phyloP scores from a whole-genome alignment of 495 filamentous ascomycete genomes.

The Penicillium longicatenatum region DNA sequence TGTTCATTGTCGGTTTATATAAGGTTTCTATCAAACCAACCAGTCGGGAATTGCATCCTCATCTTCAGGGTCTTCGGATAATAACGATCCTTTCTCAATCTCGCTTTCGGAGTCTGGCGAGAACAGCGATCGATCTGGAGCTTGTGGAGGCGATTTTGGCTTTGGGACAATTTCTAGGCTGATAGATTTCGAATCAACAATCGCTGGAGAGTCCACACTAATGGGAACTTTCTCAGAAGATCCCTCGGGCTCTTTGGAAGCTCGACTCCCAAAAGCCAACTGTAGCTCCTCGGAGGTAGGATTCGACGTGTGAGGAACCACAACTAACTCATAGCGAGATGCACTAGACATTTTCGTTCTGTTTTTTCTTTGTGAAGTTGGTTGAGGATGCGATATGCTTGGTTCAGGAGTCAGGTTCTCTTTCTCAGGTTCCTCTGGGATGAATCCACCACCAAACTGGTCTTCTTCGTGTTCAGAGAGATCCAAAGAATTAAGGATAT shows the following conservation, averaged over 20 bases:
- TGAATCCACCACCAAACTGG: constrained; percentile 24
- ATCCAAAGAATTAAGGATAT: background rate
- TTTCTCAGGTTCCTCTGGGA: constrained; percentile 22
- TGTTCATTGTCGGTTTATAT: background rate
- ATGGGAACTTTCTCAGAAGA: constrained; percentile 29
- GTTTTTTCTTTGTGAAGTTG: background rate
- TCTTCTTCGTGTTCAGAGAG: constrained; percentile 1
- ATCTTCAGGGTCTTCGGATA: constrained; percentile 68
- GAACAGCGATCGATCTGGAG: constrained; percentile 5
- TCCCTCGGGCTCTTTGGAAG: constrained; percentile 8
- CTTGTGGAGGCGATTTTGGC: constrained; percentile 20
- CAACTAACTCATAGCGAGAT: constrained; percentile 37
- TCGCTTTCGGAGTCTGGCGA: constrained; percentile 33
- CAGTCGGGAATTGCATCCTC: constrained; percentile 70
- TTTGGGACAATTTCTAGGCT: constrained; percentile 31
- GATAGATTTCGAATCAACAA: constrained; percentile 24
- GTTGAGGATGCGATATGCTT: background rate
- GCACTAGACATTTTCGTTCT: background rate
- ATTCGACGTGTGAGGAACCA: constrained; percentile 25
- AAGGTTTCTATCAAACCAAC: constrained; percentile 39
- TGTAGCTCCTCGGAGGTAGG: background rate
- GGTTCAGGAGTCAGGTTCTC: background rate
- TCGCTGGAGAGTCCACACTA: constrained; percentile 27
- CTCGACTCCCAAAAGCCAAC: background rate
- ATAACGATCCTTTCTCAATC: constrained; percentile 45